Base-by-base conservation (phyloP, 345 rosid species). In the Lepidium africanum region DNA sequence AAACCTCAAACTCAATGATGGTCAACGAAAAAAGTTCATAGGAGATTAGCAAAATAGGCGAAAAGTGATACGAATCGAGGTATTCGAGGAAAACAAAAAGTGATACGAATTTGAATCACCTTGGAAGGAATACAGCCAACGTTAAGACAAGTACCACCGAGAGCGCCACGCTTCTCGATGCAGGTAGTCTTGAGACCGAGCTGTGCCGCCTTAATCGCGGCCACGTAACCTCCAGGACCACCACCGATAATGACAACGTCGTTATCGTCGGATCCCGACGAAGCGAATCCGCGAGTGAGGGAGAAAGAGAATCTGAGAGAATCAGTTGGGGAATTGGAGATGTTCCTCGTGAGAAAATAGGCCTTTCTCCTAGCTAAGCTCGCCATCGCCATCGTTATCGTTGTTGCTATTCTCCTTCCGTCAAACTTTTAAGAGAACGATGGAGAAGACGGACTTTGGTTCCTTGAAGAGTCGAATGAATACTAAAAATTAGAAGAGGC, bases 41-140 rank as follows among this genome's bases (percentile, higher is more conserved):
- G 7, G 58, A 47, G 9, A 69, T 9, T 13, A 59, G 3, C 16
- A 23, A 71, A 30, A 59, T 15, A 0, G 30, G 39, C 23, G 43
- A 9, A 30, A 19, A 16, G 16, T 35, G n/a, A 1, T 4, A 9
- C 15, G 36, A 40, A 61, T 61, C 54, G 12, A 50, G 9, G 19
- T 21, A 25, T 14, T n/a, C 9, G 3, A 13, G 7, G 14, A 10
- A 39, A 3, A 6, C 15, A 0, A 30, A 41, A 50, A 25, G 3
- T 13, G n/a, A n/a, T n/a, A n/a, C n/a, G n/a, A n/a, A n/a, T 19
- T n/a, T 10, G 3, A 48, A 37, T 52, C 55, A 91, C 99, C 97
- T 95, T 95, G 8, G 99, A 91, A 57, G 99, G 99, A 77, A 95
- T 95, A 80, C 97, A 95, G 2, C 99, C 99, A 33, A 95, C 98